These are phyloP conservation scores for Camillea tinctor DNA, from an alignment of 2,329 filamentous ascomycete genomes.

Conservation along the genomic window DNA sequence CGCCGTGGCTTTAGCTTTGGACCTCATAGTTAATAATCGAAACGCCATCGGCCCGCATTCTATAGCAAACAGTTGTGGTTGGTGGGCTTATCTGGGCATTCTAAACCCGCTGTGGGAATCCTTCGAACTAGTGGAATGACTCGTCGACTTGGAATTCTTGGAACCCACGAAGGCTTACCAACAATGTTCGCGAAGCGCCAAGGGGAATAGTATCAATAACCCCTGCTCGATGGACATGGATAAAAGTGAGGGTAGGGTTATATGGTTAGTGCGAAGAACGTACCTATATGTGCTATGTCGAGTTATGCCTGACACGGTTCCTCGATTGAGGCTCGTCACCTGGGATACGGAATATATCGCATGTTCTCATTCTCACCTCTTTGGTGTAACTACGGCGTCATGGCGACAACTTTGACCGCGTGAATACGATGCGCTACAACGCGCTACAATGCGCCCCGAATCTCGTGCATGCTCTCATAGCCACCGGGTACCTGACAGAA, in stretches of 20 bases:
- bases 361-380: neutral
- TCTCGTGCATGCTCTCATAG: neutral
- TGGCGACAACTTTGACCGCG: neutral
- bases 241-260: neutral
- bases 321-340: neutral
- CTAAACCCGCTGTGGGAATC: neutral
- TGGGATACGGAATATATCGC: neutral
- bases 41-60: neutral
- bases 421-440: neutral
- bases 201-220: neutral
- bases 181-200: neutral
- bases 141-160: neutral
- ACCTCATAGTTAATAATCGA: neutral
- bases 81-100: neutral
- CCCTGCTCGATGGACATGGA: neutral
- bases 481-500: slow-evolving; percentile 7
- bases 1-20: neutral
- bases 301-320: neutral
- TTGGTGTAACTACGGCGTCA: neutral
- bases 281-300: neutral
- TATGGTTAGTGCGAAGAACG: too few species aligned
- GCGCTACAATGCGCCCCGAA: neutral
- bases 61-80: neutral
- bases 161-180: neutral
- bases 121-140: neutral